phyloP scores from a whole-genome alignment of 2,329 filamentous ascomycete genomes.

The Phaeoacremonium minimum region DNA sequence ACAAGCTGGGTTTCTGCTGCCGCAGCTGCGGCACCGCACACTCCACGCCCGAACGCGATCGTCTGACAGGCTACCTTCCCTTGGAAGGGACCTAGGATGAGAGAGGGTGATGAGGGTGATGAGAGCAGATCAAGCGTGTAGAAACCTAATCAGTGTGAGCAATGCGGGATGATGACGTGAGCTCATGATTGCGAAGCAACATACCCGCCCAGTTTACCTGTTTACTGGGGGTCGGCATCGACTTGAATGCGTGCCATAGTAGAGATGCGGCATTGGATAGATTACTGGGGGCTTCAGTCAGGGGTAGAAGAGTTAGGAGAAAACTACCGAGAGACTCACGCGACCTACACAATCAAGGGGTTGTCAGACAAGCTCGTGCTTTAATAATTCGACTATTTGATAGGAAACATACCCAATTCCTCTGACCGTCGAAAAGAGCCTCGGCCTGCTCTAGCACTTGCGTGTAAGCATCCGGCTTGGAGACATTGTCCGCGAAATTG shows the following conservation, averaged over 20 bases:
- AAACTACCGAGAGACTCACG: conserved; percentile 4
- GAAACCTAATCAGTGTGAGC: conserved; percentile 51
- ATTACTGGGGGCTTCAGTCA: conserved; percentile 50
- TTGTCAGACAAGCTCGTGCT: too few species aligned
- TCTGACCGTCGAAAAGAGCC: conserved; percentile 66
- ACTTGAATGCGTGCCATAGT: conserved; percentile 76
- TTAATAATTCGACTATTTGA: conserved; percentile 5
- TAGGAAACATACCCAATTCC: conserved; percentile 65
- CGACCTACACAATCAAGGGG: too few species aligned
- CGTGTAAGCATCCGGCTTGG: conserved; percentile 68
- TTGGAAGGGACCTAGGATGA: conserved; percentile 77
- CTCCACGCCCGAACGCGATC: conserved; percentile 68
- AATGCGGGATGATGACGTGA: too few species aligned
- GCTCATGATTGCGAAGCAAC: too few species aligned
- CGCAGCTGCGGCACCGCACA: conserved; percentile 68
- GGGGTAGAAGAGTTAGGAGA: conserved; percentile 1
- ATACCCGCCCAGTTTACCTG: conserved; percentile 74
- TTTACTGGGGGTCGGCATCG: conserved; percentile 59
- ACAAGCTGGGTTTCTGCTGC: conserved; percentile 60
- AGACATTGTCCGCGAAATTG: conserved; percentile 62
- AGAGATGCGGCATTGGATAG: conserved; percentile 71
- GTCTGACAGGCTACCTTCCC: conserved; percentile 77
- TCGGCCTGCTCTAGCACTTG: conserved; percentile 69
- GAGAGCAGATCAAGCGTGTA: conserved; percentile 58
- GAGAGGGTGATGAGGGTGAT: conserved; percentile 33